A percentile compares a stretch with the other conserved stretches of the same genome.
These are phyloP conservation scores for Exophiala spinifera DNA, from an alignment of 2,329 filamentous ascomycete species.

Conservation along the genomic window DNA sequence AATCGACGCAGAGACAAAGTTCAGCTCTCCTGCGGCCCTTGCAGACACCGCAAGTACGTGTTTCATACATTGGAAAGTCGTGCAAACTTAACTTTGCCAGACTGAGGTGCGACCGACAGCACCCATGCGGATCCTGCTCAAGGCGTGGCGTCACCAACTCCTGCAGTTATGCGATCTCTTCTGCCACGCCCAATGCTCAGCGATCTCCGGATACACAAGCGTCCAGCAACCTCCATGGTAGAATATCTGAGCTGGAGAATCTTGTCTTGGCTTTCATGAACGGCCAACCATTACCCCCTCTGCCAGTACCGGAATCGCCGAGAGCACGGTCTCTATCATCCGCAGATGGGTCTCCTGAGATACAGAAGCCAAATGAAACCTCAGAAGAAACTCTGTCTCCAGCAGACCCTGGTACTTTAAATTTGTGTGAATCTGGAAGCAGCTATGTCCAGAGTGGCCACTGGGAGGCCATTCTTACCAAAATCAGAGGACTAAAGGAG, in stretches of 20 bases:
- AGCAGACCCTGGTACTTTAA: constrained; percentile 31
- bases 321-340: too few species aligned
- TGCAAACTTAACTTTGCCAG: constrained; percentile 28
- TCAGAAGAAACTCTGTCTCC: constrained; percentile 27
- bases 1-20: constrained; percentile 33
- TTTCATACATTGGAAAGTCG: constrained; percentile 21
- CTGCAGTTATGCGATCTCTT: constrained; percentile 34
- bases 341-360: too few species aligned
- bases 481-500: constrained; percentile 31
- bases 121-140: constrained; percentile 32
- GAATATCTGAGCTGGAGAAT: constrained; percentile 47
- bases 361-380: background rate
- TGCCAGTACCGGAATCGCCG: constrained; percentile 10
- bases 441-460: constrained; percentile 34
- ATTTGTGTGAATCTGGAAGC: constrained; percentile 28
- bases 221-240: constrained; percentile 31
- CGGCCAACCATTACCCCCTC: constrained; percentile 25
- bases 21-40: constrained; percentile 33
- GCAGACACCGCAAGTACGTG: constrained; percentile 33
- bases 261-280: constrained; percentile 57
- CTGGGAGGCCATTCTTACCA: constrained; percentile 34
- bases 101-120: constrained; percentile 32
- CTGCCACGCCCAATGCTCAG: constrained; percentile 27
- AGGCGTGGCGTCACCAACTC: constrained; percentile 30
- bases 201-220: constrained; percentile 29